These are phyloP conservation scores for Hypoxylon sp. DNA, from an alignment of 2,329 filamentous ascomycete genomes.

Conservation along the genomic window DNA sequence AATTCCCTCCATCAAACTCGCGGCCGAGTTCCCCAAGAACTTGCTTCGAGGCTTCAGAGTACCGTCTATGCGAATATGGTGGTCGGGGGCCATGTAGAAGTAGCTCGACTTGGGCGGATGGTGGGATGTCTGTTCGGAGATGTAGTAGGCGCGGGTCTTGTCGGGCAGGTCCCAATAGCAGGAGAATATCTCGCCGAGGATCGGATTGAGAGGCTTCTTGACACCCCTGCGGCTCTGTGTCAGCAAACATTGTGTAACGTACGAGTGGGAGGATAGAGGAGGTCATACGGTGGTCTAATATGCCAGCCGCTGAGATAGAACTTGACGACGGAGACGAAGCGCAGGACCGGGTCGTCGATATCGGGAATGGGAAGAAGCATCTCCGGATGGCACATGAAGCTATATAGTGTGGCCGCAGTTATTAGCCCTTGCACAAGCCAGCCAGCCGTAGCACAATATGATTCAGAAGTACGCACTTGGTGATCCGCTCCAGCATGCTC, in stretches of 20 bases:
- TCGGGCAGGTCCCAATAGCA: conserved; percentile 96
- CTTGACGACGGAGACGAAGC: conserved; percentile 96
- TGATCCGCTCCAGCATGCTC: conserved; percentile 98
- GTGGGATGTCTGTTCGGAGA: conserved; percentile 97
- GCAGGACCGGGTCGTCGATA: conserved; percentile 88
- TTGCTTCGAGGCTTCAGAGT: conserved; percentile 95
- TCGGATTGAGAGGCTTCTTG: conserved; percentile 97
- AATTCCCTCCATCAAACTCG: conserved; percentile 98
- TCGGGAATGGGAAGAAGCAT: conserved; percentile 89
- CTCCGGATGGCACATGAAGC: conserved; percentile 99
- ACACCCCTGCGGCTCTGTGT: conserved; percentile 76
- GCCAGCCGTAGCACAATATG: conserved; percentile 1
- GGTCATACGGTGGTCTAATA: conserved; percentile 91
- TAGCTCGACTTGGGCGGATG: conserved; percentile 99
- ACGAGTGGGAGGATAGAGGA: conserved; percentile 12
- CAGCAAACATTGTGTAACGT: conserved; percentile 22
- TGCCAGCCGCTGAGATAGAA: conserved; percentile 99
- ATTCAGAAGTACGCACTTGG: conserved; percentile 77
- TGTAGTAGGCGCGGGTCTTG: conserved; percentile 90
- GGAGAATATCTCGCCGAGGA: conserved; percentile 93
- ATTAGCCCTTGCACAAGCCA: conserved; percentile 37
- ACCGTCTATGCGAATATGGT: conserved; percentile 94
- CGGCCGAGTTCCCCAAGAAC: conserved; percentile 96
- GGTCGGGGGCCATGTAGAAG: conserved; percentile 97
- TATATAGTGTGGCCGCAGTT: conserved; percentile 63